Percentiles rank a stretch among this genome's conserved stretches.
Conservation (phyloP, 1,139 yeast species). For the Candida smagusa region DNA sequence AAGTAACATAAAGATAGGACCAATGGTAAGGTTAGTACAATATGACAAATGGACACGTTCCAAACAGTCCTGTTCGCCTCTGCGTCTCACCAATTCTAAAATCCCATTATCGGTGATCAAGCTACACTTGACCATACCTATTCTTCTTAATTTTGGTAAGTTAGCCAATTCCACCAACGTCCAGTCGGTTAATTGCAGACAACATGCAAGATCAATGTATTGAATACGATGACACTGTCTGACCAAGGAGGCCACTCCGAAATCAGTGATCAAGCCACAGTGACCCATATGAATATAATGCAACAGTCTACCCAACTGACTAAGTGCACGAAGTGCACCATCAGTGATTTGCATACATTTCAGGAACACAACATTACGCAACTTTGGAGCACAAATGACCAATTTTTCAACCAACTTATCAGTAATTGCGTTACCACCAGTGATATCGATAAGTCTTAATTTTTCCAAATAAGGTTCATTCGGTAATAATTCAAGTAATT, state of each 20-base stretch:
- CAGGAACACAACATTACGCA: conserved; percentile 83
- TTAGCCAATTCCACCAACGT: conserved; percentile 76
- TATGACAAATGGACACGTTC: conserved; percentile 93
- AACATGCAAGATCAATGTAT: conserved; percentile 93
- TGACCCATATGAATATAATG: conserved; percentile 94
- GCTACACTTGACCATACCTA: conserved; percentile 89
- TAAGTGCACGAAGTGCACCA: conserved; percentile 67
- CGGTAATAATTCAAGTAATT: conserved; percentile 49
- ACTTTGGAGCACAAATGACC: conserved; percentile 74
- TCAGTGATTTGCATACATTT: conserved; percentile 90
- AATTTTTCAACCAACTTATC: conserved; percentile 75
- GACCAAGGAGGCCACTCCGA: conserved; percentile 74
- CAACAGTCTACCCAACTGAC: conserved; percentile 73
- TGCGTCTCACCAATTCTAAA: conserved; percentile 67
- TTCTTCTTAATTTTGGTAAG: conserved; percentile 79
- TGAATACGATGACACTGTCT: conserved; percentile 81
- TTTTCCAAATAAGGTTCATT: conserved; percentile 42
- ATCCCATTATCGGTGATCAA: conserved; percentile 88
- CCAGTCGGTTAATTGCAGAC: conserved; percentile 83
- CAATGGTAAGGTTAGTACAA: conserved; percentile 75
- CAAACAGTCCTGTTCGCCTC: conserved; percentile 70
- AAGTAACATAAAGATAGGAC: conserved; percentile 67
- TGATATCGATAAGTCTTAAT: conserved; percentile 78
- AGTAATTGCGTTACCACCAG: conserved; percentile 79
- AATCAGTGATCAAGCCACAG: conserved; percentile 86